Evolutionary conservation across 345 rosid genomes (phyloP).

Genomic region (Aquilaria sinensis): DNA sequence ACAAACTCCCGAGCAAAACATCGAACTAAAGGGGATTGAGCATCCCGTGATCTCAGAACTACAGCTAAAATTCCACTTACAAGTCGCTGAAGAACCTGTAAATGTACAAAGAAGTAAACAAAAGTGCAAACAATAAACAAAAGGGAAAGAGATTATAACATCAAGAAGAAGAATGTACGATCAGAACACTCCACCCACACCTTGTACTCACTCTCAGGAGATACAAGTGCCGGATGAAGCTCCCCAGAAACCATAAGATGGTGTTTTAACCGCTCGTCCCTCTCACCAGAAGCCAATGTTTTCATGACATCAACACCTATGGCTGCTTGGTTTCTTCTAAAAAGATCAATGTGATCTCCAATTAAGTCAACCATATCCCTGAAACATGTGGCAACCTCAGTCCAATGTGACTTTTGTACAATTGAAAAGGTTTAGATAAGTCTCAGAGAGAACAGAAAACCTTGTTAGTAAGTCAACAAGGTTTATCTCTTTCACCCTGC

Average conservation of each 20-base stretch:
- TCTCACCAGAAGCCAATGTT: slow-evolving; percentile 67
- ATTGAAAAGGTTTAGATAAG: not conserved
- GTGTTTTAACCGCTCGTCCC: slow-evolving; percentile 82
- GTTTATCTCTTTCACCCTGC: slow-evolving; percentile 68
- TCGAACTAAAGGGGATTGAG: slow-evolving; percentile 77
- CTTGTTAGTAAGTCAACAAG: slow-evolving; percentile 76
- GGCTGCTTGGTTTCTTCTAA: slow-evolving; percentile 76
- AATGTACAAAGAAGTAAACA: not conserved
- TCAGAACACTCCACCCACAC: slow-evolving; percentile 49
- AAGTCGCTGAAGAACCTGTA: slow-evolving; percentile 68
- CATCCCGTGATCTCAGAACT: slow-evolving; percentile 75
- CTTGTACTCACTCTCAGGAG: slow-evolving; percentile 96
- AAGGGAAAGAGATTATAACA: not conserved
- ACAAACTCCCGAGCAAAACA: slow-evolving; percentile 83
- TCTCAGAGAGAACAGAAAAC: slow-evolving; percentile 14
- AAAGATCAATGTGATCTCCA: slow-evolving; percentile 79
- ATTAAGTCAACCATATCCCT: slow-evolving; percentile 86
- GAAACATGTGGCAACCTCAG: slow-evolving; percentile 21
- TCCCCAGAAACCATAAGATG: slow-evolving; percentile 75
- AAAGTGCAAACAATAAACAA: slow-evolving; percentile 3
- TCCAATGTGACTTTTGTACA: not conserved
- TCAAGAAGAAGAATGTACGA: slow-evolving; percentile 2
- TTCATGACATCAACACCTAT: slow-evolving; percentile 82
- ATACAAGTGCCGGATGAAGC: slow-evolving; percentile 78
- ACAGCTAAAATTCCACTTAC: slow-evolving; percentile 70